Conservation (phyloP, 1,284 basidiomycete genomes). For the Microbotryum scabiosae region DNA sequence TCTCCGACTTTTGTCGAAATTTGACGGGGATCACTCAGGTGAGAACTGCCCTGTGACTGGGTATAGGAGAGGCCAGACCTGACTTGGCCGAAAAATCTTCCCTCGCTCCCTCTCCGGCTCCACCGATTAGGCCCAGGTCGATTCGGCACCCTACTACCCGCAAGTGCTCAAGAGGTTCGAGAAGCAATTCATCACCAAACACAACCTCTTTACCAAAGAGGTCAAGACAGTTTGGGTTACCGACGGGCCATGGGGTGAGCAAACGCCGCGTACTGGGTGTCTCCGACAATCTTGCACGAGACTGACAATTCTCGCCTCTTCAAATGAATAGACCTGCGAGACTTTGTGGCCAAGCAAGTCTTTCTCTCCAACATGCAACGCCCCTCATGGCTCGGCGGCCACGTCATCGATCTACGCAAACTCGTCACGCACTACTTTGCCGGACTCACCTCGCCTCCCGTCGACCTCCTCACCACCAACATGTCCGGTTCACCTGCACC, state of each 20-base stretch:
- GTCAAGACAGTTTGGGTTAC: slow-evolving; percentile 46
- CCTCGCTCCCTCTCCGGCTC: slow-evolving; percentile 5
- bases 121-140: slow-evolving; percentile 60
- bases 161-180: slow-evolving; percentile 58
- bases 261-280: no score
- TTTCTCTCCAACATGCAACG: slow-evolving; percentile 64
- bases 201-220: slow-evolving; percentile 40
- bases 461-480: slow-evolving; percentile 13
- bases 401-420: slow-evolving; percentile 35
- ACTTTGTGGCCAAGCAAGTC: slow-evolving; percentile 66
- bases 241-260: slow-evolving; percentile 45
- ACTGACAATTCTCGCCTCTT: neutral
- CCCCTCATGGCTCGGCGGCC: slow-evolving; percentile 38
- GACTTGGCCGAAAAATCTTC: slow-evolving; percentile 3
- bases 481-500: neutral
- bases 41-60: slow-evolving; percentile 31
- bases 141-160: slow-evolving; percentile 66
- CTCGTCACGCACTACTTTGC: slow-evolving; percentile 24
- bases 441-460: neutral
- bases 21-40: slow-evolving; percentile 92
- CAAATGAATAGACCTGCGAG: slow-evolving; percentile 53
- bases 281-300: slow-evolving; percentile 25
- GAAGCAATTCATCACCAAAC: slow-evolving; percentile 52
- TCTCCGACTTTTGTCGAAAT: slow-evolving; percentile 73
- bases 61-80: neutral